phyloP scores from a whole-genome alignment of 2,329 filamentous ascomycete genomes.

The Chalaropsis ovoidea region DNA sequence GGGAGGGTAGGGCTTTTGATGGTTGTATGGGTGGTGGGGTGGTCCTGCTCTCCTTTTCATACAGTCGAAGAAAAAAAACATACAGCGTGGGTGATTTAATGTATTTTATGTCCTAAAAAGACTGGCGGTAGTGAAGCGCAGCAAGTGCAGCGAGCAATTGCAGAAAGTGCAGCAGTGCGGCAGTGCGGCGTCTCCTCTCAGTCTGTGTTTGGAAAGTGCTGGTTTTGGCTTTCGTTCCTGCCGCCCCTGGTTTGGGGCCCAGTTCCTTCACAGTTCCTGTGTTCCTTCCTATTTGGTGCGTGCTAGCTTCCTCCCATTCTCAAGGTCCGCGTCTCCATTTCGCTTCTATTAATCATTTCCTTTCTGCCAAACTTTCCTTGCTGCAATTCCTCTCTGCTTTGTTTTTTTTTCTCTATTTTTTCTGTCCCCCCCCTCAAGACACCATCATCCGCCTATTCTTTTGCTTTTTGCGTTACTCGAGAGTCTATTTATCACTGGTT shows the following conservation, averaged over 20 bases:
- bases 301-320: constrained; percentile 8
- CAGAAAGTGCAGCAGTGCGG: constrained; percentile 4
- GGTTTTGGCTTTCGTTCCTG: constrained; percentile 18
- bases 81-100: neutral
- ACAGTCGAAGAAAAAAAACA: too few species aligned
- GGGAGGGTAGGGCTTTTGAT: too few species aligned
- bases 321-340: constrained; percentile 18
- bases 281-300: neutral
- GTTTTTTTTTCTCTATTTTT: constrained; percentile 8
- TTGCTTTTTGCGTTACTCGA: neutral
- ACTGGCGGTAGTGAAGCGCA: neutral
- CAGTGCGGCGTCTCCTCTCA: constrained; percentile 1
- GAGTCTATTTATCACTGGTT: constrained; percentile 23
- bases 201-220: constrained; percentile 11
- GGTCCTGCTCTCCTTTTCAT: neutral
- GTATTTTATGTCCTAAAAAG: neutral
- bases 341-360: constrained; percentile 25
- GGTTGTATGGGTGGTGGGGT: neutral
- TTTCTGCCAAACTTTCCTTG: constrained; percentile 21
- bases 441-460: constrained; percentile 3
- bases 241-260: constrained; percentile 20
- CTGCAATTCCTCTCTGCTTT: constrained; percentile 11
- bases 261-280: constrained; percentile 6
- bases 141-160: neutral
- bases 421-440: neutral